A percentile compares a stretch with the other conserved stretches of the same genome.
These are phyloP conservation scores for Nasturtium officinale DNA, from an alignment of 345 rosid species.

Conservation along the genomic window DNA sequence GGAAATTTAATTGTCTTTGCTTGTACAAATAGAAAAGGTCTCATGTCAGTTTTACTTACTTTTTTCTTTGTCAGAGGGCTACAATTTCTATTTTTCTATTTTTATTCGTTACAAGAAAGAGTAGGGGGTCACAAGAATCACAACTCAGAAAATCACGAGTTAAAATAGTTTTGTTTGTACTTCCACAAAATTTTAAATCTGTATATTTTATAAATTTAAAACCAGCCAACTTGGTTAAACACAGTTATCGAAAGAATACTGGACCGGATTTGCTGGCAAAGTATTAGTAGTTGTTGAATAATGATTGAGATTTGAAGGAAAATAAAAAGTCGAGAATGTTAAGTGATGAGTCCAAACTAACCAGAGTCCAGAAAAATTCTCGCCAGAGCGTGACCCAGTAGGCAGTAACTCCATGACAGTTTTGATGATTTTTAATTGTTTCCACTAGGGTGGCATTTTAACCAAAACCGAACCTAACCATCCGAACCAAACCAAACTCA, in stretches of 20 bases:
- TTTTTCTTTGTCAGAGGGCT: slow-evolving; percentile 24
- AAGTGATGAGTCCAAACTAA: slow-evolving; percentile 17
- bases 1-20: slow-evolving; percentile 30
- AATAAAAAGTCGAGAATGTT: too few species aligned
- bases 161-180: not conserved
- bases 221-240: slow-evolving; percentile 5
- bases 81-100: not conserved
- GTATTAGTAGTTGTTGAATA: not conserved
- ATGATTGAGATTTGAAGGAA: not conserved
- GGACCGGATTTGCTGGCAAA: slow-evolving; percentile 19
- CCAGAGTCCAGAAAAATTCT: not conserved
- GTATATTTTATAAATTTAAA: not conserved
- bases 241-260: slow-evolving; percentile 7
- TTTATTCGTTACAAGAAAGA: slow-evolving; percentile 21
- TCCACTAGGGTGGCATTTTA: too few species aligned
- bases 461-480: too few species aligned
- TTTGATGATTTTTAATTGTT: not conserved
- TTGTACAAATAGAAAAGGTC: slow-evolving; percentile 37
- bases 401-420: not conserved
- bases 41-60: slow-evolving; percentile 31
- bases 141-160: not conserved
- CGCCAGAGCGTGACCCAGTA: not conserved
- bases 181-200: not conserved
- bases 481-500: too few species aligned
- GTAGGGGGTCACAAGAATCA: slow-evolving; percentile 6